A percentile compares a stretch with the other conserved stretches of the same genome.
These are phyloP conservation scores for Russula griseocarnosa DNA, from an alignment of 768 basidiomycete species.

Conservation along the genomic window DNA sequence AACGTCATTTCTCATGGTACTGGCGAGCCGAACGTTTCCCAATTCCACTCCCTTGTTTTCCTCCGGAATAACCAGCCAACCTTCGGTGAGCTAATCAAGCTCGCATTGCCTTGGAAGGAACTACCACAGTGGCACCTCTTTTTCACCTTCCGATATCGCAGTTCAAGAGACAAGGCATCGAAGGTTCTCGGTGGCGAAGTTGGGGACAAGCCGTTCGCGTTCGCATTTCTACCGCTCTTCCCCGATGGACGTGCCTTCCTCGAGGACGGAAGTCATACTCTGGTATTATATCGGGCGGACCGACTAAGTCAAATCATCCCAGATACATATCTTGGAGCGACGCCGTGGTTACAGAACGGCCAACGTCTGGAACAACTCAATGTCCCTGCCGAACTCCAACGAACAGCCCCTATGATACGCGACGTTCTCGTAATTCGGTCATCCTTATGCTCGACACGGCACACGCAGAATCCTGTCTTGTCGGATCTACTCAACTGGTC, in stretches of 20 bases:
- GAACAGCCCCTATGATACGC: constrained; percentile 61
- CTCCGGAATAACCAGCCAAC: constrained; percentile 84
- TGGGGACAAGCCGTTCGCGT: constrained; percentile 80
- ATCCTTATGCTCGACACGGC: constrained; percentile 87
- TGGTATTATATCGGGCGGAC: constrained; percentile 83
- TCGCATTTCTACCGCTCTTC: constrained; percentile 87
- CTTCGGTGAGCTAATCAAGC: constrained; percentile 89
- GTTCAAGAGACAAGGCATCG: constrained; percentile 45
- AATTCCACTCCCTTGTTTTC: constrained; percentile 90
- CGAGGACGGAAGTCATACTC: constrained; percentile 82
- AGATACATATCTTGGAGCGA: constrained; percentile 67
- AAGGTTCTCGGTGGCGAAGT: constrained; percentile 40
- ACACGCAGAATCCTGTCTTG: constrained; percentile 86
- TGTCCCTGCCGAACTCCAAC: constrained; percentile 57
- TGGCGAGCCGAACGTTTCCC: constrained; percentile 74
- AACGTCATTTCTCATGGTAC: constrained; percentile 76
- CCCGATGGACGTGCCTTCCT: constrained; percentile 72
- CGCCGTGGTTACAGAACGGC: constrained; percentile 54
- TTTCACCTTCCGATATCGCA: constrained; percentile 85
- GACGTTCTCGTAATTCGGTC: constrained; percentile 81
- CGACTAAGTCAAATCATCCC: constrained; percentile 57
- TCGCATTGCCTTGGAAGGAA: constrained; percentile 64
- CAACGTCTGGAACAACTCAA: constrained; percentile 57
- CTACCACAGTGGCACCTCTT: constrained; percentile 85
- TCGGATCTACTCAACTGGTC: constrained; percentile 82